Evolutionary conservation across 202 grass and related monocot genomes (phyloP).

Genomic region (Carex sylvatica): DNA sequence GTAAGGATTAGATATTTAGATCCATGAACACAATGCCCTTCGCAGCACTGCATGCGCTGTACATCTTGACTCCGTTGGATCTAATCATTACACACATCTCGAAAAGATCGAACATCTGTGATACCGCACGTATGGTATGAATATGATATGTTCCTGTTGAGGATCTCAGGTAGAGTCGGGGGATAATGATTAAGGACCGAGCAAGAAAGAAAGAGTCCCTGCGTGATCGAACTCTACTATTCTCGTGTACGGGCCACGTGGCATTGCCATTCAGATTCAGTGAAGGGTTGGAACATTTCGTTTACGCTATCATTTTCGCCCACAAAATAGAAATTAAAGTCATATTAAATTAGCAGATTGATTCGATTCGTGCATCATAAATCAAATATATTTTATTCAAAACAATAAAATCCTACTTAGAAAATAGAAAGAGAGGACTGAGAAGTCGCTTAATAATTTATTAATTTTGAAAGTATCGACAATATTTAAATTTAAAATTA

Average conservation of each 20-base stretch:
- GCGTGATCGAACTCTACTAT: background rate
- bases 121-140: too few relatives aligned
- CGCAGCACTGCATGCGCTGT: background rate
- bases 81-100: background rate
- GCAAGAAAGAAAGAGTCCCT: background rate
- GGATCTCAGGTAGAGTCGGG: background rate
- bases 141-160: background rate
- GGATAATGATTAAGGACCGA: background rate
- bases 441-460: too few relatives aligned
- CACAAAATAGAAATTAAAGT: too few relatives aligned
- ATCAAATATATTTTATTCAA: too few relatives aligned
- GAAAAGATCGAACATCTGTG: background rate
- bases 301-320: background rate
- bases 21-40: background rate
- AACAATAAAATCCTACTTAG: too few relatives aligned
- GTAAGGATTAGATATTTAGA: too few relatives aligned
- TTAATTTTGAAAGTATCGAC: too few relatives aligned
- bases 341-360: too few relatives aligned
- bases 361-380: too few relatives aligned
- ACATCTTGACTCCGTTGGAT: background rate
- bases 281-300: background rate
- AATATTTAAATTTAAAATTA: too few relatives aligned
- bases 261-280: background rate
- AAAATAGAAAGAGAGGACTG: too few relatives aligned
- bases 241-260: background rate